Conservation (phyloP, 2,329 filamentous ascomycete genomes). For the Sporothrix pallida region DNA sequence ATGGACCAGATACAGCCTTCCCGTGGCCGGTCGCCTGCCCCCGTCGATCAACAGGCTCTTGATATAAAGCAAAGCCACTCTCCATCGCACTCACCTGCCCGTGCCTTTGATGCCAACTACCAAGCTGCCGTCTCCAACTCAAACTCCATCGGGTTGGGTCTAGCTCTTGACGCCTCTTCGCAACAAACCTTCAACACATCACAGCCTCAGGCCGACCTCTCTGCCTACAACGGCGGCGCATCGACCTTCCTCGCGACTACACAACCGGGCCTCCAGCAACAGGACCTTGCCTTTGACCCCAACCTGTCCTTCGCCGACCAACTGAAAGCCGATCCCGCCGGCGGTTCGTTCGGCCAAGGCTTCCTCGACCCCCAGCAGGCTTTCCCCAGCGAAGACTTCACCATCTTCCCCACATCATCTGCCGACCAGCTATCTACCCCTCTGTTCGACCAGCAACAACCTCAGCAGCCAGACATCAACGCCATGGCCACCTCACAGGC, state of each 20-base stretch:
- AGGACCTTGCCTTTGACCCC: constrained; percentile 51
- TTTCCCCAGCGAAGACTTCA: constrained; percentile 64
- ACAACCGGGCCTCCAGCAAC: constrained; percentile 44
- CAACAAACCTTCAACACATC: constrained; percentile 47
- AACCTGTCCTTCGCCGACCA: constrained; percentile 55
- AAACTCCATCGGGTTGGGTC: constrained; percentile 57
- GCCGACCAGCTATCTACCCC: constrained; percentile 66
- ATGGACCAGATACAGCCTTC: constrained; percentile 58
- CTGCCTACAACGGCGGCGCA: constrained; percentile 51
- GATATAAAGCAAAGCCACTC: constrained; percentile 73
- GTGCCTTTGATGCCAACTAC: constrained; percentile 59
- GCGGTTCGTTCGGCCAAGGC: constrained; percentile 43
- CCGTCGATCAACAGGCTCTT: constrained; percentile 60
- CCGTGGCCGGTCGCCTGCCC: constrained; percentile 67
- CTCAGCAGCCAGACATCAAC: constrained; percentile 51
- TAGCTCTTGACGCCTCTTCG: constrained; percentile 61
- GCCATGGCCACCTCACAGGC: constrained; percentile 62
- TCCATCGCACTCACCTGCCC: constrained; percentile 60
- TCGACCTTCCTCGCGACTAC: constrained; percentile 57
- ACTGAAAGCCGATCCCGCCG: constrained; percentile 44
- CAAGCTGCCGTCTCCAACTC: constrained; percentile 41
- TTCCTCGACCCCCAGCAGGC: constrained; percentile 53
- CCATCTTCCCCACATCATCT: constrained; percentile 64
- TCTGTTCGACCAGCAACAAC: constrained; percentile 57
- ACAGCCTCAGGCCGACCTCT: constrained; percentile 52